Conservation (phyloP, 23 red algal genomes). For the Gracilaria gracilis region DNA sequence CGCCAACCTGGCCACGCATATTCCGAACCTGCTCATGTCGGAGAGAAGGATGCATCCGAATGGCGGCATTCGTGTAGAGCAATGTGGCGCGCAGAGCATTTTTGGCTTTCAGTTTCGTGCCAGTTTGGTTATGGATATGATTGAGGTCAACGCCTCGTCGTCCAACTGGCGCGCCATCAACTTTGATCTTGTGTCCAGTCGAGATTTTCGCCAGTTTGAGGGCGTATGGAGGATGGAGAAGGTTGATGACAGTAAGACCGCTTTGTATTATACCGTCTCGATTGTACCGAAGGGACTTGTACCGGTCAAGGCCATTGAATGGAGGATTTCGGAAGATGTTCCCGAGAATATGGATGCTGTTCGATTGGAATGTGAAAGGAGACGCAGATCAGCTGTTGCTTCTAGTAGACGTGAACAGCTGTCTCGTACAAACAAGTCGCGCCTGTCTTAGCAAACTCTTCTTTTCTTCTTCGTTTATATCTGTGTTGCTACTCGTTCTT, state of each 20-base stretch:
- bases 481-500: background rate
- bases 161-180: slow-evolving; percentile 65
- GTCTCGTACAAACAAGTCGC: background rate
- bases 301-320: slow-evolving; percentile 92
- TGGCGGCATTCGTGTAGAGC: slow-evolving; percentile 91
- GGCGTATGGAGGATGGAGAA: slow-evolving; percentile 86
- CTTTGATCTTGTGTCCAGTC: slow-evolving; percentile 76
- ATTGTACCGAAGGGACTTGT: slow-evolving; percentile 88
- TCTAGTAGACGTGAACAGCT: slow-evolving; percentile 4
- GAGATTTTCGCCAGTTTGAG: slow-evolving; percentile 89
- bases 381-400: slow-evolving; percentile 35
- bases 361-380: slow-evolving; percentile 66
- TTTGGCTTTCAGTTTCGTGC: slow-evolving; percentile 96
- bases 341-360: slow-evolving; percentile 84
- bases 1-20: slow-evolving; percentile 70
- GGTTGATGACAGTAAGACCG: slow-evolving; percentile 46
- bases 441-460: background rate
- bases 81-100: slow-evolving; percentile 90
- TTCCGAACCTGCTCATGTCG: slow-evolving; percentile 93
- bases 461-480: background rate
- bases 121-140: slow-evolving; percentile 94
- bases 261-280: slow-evolving; percentile 82
- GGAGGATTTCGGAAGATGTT: slow-evolving; percentile 96
- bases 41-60: slow-evolving; percentile 54
- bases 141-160: slow-evolving; percentile 59